phyloP scores from a whole-genome alignment of 164 flowering plant genomes.

The Vitis rupestris region DNA sequence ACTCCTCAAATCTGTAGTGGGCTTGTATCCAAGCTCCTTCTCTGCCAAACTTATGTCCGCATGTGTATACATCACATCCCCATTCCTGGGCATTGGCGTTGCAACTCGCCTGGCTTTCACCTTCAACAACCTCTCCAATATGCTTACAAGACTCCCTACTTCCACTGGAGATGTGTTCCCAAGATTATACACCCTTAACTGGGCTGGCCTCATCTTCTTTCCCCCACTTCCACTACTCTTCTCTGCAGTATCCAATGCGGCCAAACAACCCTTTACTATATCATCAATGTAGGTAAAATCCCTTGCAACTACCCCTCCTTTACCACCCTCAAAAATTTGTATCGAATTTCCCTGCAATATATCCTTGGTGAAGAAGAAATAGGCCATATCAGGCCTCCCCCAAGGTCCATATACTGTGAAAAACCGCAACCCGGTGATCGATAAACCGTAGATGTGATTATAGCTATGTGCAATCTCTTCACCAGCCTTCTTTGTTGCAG shows the following conservation, averaged over 20 bases:
- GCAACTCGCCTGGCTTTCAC: slow-evolving; percentile 27
- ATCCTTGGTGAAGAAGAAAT: slow-evolving; percentile 35
- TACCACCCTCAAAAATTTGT: slow-evolving; percentile 20
- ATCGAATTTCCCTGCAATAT: slow-evolving; percentile 28
- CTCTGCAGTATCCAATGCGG: slow-evolving; percentile 28
- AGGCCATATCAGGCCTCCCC: slow-evolving; percentile 37
- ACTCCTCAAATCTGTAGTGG: slow-evolving; percentile 24
- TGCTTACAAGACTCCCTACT: slow-evolving; percentile 22
- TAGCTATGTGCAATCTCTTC: slow-evolving; percentile 29
- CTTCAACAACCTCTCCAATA: slow-evolving; percentile 28
- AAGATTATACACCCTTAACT: slow-evolving; percentile 28
- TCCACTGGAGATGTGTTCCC: slow-evolving; percentile 32
- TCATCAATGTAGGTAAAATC: slow-evolving; percentile 40
- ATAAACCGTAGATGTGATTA: slow-evolving; percentile 28
- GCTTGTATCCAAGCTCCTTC: slow-evolving; percentile 28
- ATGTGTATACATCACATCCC: slow-evolving; percentile 30
- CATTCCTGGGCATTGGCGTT: slow-evolving; percentile 27
- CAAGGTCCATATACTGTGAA: slow-evolving; percentile 37
- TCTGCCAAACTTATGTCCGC: slow-evolving; percentile 26
- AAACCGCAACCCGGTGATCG: slow-evolving; percentile 27
- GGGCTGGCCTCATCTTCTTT: slow-evolving; percentile 23
- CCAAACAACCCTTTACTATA: slow-evolving; percentile 37
- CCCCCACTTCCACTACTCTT: slow-evolving; percentile 36
- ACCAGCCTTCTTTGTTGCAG: slow-evolving; percentile 31
- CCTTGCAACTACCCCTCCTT: slow-evolving; percentile 20